Conservation (phyloP, 495 filamentous ascomycete species). For the Penicillium cosmopolitanum region DNA sequence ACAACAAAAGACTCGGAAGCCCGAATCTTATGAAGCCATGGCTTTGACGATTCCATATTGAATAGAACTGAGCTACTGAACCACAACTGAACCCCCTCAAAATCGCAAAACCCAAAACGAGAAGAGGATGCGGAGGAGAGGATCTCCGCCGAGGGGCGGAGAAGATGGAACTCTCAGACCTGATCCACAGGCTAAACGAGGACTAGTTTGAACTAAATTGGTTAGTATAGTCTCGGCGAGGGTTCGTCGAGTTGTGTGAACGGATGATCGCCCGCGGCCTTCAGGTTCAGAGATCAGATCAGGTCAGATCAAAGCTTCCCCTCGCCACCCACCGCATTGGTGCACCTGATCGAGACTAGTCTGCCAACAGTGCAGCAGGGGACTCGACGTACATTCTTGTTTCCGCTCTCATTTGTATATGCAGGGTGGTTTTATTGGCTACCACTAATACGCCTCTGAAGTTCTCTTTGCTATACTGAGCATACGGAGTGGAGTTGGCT, state of each 20-base stretch:
- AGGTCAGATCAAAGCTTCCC: neutral
- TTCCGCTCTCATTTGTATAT: no score
- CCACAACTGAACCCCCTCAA: neutral
- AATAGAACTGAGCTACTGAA: neutral
- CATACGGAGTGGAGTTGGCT: no score
- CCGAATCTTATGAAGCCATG: constrained; percentile 32
- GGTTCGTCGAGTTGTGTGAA: neutral
- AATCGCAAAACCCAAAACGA: neutral
- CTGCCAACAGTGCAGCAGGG: no score
- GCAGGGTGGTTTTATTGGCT: no score
- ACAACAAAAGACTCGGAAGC: constrained; percentile 51
- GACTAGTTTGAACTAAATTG: neutral
- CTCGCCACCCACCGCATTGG: neutral
- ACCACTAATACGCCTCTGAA: no score
- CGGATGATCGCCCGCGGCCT: neutral
- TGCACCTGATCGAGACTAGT: no score
- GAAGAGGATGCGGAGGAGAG: neutral
- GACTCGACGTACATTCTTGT: no score
- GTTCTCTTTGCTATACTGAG: no score
- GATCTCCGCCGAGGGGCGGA: constrained; percentile 1
- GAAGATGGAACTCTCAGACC: neutral
- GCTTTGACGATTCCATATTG: constrained; percentile 11
- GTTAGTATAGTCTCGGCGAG: no score
- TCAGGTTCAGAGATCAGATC: neutral
- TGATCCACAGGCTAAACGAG: neutral